These are phyloP conservation scores for Fonsecaea multimorphosa DNA, from an alignment of 2,329 filamentous ascomycete species.

Conservation along the genomic window DNA sequence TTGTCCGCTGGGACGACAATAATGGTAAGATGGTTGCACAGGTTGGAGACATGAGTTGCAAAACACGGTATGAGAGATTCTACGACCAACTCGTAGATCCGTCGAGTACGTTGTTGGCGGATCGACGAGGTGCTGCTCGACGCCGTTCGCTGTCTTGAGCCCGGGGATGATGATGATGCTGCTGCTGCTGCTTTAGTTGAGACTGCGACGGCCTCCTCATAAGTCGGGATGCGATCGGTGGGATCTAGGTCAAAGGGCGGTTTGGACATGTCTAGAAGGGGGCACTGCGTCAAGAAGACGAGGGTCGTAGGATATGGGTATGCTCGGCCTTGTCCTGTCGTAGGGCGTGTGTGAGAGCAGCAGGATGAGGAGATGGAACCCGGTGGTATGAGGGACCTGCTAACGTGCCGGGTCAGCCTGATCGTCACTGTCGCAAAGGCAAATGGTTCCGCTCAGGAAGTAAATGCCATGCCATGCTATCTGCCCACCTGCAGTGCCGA, in stretches of 20 bases:
- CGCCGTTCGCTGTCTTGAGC: conserved; percentile 31
- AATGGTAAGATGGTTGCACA: conserved; percentile 52
- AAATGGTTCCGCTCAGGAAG: background rate
- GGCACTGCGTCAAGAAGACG: background rate
- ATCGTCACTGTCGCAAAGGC: background rate
- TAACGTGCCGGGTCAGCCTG: background rate
- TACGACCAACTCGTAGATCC: conserved; percentile 49
- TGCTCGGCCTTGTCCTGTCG: background rate
- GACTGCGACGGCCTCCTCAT: conserved; percentile 43
- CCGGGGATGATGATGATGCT: background rate
- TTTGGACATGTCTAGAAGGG: conserved; percentile 23
- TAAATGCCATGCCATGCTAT: background rate
- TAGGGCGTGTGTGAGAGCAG: background rate
- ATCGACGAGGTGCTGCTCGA: conserved; percentile 28
- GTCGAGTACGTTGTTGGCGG: conserved; percentile 44
- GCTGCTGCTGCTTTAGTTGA: too few relatives aligned
- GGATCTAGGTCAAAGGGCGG: conserved; percentile 4
- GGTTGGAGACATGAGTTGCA: conserved; percentile 47
- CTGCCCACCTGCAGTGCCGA: background rate
- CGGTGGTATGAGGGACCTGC: background rate
- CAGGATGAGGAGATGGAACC: background rate
- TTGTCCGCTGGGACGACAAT: conserved; percentile 54
- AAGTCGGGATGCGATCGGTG: conserved; percentile 45
- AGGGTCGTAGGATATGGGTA: background rate
- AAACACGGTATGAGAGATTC: conserved; percentile 52